phyloP scores from a whole-genome alignment of 2,329 filamentous ascomycete genomes.

The Xylaria sp. region DNA sequence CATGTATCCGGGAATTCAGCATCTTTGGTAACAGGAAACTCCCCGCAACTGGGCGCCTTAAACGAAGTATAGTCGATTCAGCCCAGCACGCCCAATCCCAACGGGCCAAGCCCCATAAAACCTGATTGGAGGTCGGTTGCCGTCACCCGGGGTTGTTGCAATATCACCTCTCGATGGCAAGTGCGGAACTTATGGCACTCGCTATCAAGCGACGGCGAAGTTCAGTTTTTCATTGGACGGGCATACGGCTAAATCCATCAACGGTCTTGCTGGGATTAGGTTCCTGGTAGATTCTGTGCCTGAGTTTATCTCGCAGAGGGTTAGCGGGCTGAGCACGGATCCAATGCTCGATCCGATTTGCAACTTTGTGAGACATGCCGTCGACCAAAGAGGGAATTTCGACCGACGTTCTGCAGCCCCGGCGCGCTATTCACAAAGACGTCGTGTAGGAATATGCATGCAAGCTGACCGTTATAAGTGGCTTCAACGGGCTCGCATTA shows the following conservation, averaged over 20 bases:
- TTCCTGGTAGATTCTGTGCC: slow-evolving; percentile 33
- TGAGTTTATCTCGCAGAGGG: slow-evolving; percentile 32
- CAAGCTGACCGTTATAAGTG: slow-evolving; percentile 29
- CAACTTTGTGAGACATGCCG: slow-evolving; percentile 17
- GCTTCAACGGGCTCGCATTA: slow-evolving; percentile 10
- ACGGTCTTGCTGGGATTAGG: slow-evolving; percentile 21
- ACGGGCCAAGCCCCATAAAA: slow-evolving; percentile 10
- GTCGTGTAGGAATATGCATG: slow-evolving; percentile 19
- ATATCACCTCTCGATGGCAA: slow-evolving; percentile 28
- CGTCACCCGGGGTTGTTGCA: slow-evolving; percentile 16
- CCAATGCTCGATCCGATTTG: slow-evolving; percentile 20
- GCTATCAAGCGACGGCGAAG: not conserved
- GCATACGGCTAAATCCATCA: slow-evolving; percentile 25
- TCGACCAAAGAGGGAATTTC: slow-evolving; percentile 23
- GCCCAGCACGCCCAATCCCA: slow-evolving; percentile 16
- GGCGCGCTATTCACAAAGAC: slow-evolving; percentile 15
- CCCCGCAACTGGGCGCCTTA: slow-evolving; percentile 24
- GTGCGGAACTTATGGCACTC: slow-evolving; percentile 7
- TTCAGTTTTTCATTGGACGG: slow-evolving; percentile 15
- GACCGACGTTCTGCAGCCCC: slow-evolving; percentile 20
- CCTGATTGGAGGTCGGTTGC: slow-evolving; percentile 13
- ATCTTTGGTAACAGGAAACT: not conserved
- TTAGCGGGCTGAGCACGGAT: not conserved
- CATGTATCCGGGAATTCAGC: not conserved
- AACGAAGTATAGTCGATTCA: slow-evolving; percentile 15